A percentile compares a stretch with the other conserved stretches of the same genome.
Conservation (phyloP, 208 protist species). For the Naegleria fowleri region DNA sequence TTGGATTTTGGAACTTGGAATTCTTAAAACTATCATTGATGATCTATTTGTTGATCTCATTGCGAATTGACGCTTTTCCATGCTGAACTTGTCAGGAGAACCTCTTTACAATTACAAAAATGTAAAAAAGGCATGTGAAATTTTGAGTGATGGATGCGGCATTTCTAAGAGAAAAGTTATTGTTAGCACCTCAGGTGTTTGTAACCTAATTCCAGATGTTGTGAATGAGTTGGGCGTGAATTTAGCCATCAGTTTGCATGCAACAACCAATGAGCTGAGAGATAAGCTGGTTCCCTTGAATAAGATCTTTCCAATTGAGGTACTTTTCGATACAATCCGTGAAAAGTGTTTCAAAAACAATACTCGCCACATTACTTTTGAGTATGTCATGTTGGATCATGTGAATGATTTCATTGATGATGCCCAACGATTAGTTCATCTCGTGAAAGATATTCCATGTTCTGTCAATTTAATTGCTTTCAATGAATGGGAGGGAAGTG, state of each 20-base stretch:
- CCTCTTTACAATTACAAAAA: conserved; percentile 22
- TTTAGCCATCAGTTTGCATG: conserved; percentile 1
- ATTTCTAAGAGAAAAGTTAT: conserved; percentile 20
- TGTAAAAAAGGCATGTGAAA: neutral
- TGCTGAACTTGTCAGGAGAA: no score
- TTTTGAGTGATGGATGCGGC: neutral
- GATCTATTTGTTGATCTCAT: no score
- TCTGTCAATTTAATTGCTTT: conserved; percentile 28
- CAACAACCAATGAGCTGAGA: conserved; percentile 17
- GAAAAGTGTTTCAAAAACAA: neutral
- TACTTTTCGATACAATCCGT: neutral
- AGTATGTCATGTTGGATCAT: conserved; percentile 21
- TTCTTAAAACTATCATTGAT: no score
- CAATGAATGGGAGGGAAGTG: conserved; percentile 23
- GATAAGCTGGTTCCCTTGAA: conserved; percentile 12
- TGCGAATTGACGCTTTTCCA: no score
- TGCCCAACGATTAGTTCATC: neutral
- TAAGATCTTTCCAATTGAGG: conserved; percentile 12
- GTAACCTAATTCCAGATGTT: neutral
- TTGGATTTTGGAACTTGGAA: no score
- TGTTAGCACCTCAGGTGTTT: neutral
- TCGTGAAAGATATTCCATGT: neutral
- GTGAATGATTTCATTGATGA: conserved; percentile 26
- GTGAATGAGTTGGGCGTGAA: conserved; percentile 7
- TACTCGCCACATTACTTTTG: neutral